A percentile compares a stretch with the other conserved stretches of the same genome.
phyloP scores from a whole-genome alignment of 441 rosid genomes.

The Capsella rubella region DNA sequence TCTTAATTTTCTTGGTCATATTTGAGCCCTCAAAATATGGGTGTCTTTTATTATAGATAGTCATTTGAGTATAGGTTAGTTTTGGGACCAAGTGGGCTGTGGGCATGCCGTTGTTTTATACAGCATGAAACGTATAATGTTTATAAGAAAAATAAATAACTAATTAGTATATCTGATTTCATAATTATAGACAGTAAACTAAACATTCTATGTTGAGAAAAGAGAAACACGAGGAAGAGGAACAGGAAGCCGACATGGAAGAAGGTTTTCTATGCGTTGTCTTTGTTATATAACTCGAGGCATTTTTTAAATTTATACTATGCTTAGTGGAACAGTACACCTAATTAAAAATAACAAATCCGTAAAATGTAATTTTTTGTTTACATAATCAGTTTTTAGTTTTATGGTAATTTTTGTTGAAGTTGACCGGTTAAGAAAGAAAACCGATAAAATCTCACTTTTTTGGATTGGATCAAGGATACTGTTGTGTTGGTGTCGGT shows the following conservation, averaged over 20 bases:
- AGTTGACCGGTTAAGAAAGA: too few relatives aligned
- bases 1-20: not conserved
- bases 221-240: constrained; percentile 7
- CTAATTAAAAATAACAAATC: not conserved
- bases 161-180: not conserved
- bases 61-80: not conserved
- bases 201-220: constrained; percentile 21
- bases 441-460: too few relatives aligned
- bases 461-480: too few relatives aligned
- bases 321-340: not conserved
- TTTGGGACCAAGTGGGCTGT: not conserved
- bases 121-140: not conserved
- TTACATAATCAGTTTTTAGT: too few relatives aligned
- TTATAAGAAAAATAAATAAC: not conserved
- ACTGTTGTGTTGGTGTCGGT: too few relatives aligned
- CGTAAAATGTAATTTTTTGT: too few relatives aligned
- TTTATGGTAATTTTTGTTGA: too few relatives aligned
- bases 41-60: not conserved
- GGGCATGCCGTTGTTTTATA: not conserved
- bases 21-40: not conserved
- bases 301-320: not conserved
- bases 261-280: constrained; percentile 8
- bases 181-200: constrained; percentile 1
- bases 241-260: constrained; percentile 26
- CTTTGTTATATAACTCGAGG: constrained; percentile 1